Percentiles rank a stretch among this genome's conserved stretches.
Conservation (phyloP, 2,329 filamentous ascomycete genomes). For the Alternaria triticimaculans region DNA sequence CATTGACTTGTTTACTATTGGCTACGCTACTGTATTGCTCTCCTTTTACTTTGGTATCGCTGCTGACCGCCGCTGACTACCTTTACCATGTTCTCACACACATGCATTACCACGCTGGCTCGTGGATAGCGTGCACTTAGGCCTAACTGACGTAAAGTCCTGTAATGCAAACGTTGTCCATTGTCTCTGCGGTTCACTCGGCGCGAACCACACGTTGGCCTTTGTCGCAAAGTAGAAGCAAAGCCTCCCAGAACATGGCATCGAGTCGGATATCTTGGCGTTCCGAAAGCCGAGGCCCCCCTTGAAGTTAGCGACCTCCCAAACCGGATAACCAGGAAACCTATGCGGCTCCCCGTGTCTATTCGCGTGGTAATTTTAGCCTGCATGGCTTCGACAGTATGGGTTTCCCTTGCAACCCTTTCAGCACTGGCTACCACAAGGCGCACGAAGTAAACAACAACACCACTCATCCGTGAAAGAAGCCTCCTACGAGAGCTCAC, state of each 20-base stretch:
- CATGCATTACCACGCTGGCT: background rate
- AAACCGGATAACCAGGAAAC: background rate
- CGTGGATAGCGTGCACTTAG: background rate
- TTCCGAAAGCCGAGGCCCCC: slow-evolving; percentile 4
- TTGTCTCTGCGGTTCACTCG: background rate
- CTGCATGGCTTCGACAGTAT: background rate
- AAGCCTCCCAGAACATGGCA: background rate
- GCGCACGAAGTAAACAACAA: background rate
- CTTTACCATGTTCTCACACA: slow-evolving; percentile 10
- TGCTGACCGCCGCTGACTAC: slow-evolving; percentile 14
- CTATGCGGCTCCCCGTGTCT: background rate
- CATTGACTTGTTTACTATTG: slow-evolving; percentile 21
- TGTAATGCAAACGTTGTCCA: background rate
- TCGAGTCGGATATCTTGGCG: slow-evolving; percentile 1
- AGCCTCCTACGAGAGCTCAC: background rate
- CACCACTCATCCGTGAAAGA: background rate
- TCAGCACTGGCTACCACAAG: background rate
- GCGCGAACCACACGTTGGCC: background rate
- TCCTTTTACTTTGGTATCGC: slow-evolving; percentile 1
- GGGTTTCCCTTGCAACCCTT: background rate
- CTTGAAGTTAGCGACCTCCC: background rate
- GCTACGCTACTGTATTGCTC: slow-evolving; percentile 6
- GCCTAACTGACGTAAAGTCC: background rate
- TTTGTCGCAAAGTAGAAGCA: background rate
- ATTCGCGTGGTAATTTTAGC: background rate